These are phyloP conservation scores for Fraxinus latifolia DNA, from an alignment of 305 asterid genomes.

Conservation along the genomic window DNA sequence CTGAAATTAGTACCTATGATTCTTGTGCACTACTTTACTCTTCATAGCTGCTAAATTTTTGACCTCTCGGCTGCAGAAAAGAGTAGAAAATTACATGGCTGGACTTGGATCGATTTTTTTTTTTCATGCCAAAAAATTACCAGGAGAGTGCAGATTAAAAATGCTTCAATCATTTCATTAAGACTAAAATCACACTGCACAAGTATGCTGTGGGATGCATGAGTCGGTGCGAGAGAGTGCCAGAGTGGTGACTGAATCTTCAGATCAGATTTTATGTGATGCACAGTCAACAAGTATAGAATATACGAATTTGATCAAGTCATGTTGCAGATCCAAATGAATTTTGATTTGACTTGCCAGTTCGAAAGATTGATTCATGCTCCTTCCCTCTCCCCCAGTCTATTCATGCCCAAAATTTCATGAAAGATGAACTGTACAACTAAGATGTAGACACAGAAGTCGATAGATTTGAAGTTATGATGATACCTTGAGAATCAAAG, in stretches of 20 bases:
- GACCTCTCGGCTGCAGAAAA: slow-evolving; percentile 63
- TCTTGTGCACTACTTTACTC: slow-evolving; percentile 51
- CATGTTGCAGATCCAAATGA: background rate
- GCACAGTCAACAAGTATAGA: background rate
- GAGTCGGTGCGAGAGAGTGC: background rate
- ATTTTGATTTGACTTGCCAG: background rate
- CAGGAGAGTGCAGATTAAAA: background rate
- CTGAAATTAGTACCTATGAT: slow-evolving; percentile 38
- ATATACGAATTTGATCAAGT: background rate
- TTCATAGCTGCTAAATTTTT: slow-evolving; percentile 69
- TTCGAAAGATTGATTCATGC: background rate
- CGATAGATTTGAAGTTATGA: background rate
- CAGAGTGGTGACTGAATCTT: background rate
- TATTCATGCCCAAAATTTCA: background rate
- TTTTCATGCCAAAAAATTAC: background rate
- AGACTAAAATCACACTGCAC: background rate
- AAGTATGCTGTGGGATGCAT: background rate
- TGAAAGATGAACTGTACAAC: background rate
- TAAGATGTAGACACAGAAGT: background rate
- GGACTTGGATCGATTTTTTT: background rate
- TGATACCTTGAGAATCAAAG: background rate
- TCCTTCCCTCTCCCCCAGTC: background rate
- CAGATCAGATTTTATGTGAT: background rate
- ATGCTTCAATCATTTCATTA: background rate
- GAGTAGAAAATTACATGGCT: slow-evolving; percentile 9